Evolutionary conservation across 805 yeast species (phyloP).

Genomic region (Blastobotrys americana): DNA sequence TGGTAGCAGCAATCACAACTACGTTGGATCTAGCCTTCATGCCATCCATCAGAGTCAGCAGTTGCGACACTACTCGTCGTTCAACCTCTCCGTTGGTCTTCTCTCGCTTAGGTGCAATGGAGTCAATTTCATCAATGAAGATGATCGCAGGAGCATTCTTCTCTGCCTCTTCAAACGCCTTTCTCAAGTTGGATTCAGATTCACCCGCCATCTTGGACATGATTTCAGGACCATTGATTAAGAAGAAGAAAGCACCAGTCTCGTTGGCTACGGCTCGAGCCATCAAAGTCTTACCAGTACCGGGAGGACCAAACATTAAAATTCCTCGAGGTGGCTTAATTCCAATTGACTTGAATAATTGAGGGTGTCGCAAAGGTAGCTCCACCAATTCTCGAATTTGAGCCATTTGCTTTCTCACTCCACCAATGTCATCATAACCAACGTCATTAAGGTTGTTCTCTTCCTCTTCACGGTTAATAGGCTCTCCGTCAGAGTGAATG

Average conservation of each 20-base stretch:
- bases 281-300: conserved; percentile 99
- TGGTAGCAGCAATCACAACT: conserved; percentile 97
- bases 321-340: conserved; percentile 98
- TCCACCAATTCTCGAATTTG: conserved; percentile 98
- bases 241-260: conserved; percentile 97
- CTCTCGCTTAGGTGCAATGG: conserved; percentile 99
- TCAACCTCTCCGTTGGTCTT: conserved; percentile 99
- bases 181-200: conserved; percentile 92
- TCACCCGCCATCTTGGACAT: conserved; percentile 99
- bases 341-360: conserved; percentile 94
- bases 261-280: conserved; percentile 99
- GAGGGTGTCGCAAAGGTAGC: conserved; percentile 97
- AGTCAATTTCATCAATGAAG: conserved; percentile 96
- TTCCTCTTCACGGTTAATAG: conserved; percentile 96
- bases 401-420: conserved; percentile 98
- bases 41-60: conserved; percentile 98
- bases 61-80: conserved; percentile 97
- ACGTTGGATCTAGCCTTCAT: conserved; percentile 99
- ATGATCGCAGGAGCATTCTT: conserved; percentile 97
- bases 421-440: conserved; percentile 98
- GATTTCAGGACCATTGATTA: conserved; percentile 98
- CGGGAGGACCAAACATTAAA: conserved; percentile 92
- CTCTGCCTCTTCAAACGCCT: conserved; percentile 99
- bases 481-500: conserved; percentile 98
- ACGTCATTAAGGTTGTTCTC: conserved; percentile 95